Evolutionary conservation across 1,284 basidiomycete species (phyloP), one percentile per base, ranked within the genome.

Genomic region (Boletus sp.): DNA sequence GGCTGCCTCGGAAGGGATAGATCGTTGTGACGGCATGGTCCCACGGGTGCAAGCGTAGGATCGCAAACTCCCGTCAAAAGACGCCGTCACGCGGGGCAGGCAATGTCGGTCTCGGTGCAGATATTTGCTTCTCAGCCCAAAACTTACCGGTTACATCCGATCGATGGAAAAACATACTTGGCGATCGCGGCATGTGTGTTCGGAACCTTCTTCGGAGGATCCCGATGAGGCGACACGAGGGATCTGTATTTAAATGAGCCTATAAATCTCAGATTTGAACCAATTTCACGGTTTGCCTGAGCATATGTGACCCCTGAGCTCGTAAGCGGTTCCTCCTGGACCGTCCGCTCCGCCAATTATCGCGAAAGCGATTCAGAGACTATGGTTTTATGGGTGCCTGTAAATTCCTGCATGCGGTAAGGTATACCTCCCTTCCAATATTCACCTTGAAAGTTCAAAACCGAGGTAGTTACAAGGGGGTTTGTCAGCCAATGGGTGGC

Each of bases 21-120:
- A 55, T 50, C 38, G 48, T 36, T 44, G 66, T 65, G 48, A 68
- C 62, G 57, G 54, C 63, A 68, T 66, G 43, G 46, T 35, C 64
- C 48, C 60, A 65, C 59, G 60, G 44, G 44, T 43, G 49, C 55
- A 63, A 61, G 51, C 44, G 42, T 23, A 44, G 14, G 27, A 42
- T 47, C 22, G 42, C 42, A 40, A 60, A 55, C 44, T 53, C 50
- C 47, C 50, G 48, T 40, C 39, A 42, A 41, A 41, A 53, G 48
- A 61, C 52, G 57, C 59, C 54, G 63, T 53, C 38, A 43, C 32
- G 40, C 37, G 37, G 26, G 47, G 38, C 37, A 27, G 44, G 32
- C 12, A 32, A 3, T 38, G 20, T 27, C 34, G 20, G 42, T 37
- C 35, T 38, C 12, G 41, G 45, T 20, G 44, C 19, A 41, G 48